phyloP scores from a whole-genome alignment of 148 eudicot genomes.

The Fagopyrum tataricum region DNA sequence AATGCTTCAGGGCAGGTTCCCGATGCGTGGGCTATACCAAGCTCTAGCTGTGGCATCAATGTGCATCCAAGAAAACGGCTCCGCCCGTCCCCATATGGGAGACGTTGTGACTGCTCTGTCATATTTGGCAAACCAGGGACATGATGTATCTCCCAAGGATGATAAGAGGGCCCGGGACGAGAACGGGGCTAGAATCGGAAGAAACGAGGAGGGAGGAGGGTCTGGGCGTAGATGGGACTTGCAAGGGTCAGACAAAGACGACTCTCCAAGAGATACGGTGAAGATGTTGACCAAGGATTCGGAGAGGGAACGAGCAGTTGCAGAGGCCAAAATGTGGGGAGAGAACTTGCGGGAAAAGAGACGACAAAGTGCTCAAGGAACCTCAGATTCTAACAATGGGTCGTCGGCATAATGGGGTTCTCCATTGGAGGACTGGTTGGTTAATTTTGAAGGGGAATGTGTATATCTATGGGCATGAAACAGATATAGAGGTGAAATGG shows the following conservation, averaged over 20 bases:
- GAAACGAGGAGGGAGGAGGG: conserved; percentile 43
- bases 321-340: conserved; percentile 96
- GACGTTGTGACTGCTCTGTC: conserved; percentile 93
- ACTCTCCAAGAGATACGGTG: conserved; percentile 62
- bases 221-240: conserved; percentile 63
- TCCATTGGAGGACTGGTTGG: no score
- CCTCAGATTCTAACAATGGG: not conserved
- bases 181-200: conserved; percentile 34
- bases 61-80: conserved; percentile 85
- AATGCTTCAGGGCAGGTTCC: conserved; percentile 54
- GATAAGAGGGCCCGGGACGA: conserved; percentile 27
- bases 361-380: conserved; percentile 51
- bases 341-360: conserved; percentile 68
- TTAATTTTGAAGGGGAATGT: no score
- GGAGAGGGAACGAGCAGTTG: conserved; percentile 79
- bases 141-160: conserved; percentile 32
- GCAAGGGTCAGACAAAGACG: conserved; percentile 70
- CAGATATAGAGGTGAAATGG: no score
- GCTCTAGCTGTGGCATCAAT: conserved; percentile 88
- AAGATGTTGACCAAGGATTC: conserved; percentile 51
- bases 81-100: conserved; percentile 73
- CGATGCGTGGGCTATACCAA: conserved; percentile 74
- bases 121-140: conserved; percentile 70
- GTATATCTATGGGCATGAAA: no score
- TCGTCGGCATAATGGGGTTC: no score